A percentile compares a stretch with the other conserved stretches of the same genome.
phyloP scores from a whole-genome alignment of 176 grass and related monocot genomes.

The Musa troglodytarum region DNA sequence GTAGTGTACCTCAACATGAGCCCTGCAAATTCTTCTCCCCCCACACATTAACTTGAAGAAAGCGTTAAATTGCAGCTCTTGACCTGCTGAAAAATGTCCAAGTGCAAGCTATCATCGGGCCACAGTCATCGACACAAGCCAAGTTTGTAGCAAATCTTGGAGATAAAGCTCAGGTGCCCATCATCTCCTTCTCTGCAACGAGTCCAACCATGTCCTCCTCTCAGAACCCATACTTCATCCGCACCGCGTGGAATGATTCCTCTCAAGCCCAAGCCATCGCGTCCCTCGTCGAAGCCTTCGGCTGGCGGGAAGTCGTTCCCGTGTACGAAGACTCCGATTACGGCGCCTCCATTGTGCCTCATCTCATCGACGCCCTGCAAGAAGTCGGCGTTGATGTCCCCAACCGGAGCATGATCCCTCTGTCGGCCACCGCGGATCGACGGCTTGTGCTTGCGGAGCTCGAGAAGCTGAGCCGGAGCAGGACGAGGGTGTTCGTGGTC shows the following conservation, averaged over 20 bases:
- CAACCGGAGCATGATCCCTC: constrained; percentile 36
- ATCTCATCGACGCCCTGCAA: constrained; percentile 52
- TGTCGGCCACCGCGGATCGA: constrained; percentile 20
- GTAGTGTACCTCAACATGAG: constrained; percentile 14
- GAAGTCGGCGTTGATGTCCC: constrained; percentile 27
- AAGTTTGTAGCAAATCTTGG: constrained; percentile 62
- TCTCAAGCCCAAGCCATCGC: constrained; percentile 51
- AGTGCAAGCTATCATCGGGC: constrained; percentile 65
- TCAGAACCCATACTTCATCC: constrained; percentile 61
- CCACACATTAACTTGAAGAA: no score
- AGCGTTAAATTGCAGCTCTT: constrained; percentile 31
- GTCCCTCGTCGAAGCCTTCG: constrained; percentile 40
- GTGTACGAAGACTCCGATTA: constrained; percentile 41
- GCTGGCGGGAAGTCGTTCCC: constrained; percentile 57
- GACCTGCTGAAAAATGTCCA: constrained; percentile 68
- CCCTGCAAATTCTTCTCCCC: not conserved
- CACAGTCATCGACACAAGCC: constrained; percentile 44
- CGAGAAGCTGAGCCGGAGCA: constrained; percentile 27
- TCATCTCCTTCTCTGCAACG: constrained; percentile 60
- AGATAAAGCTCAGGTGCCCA: constrained; percentile 45
- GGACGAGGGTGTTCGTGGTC: constrained; percentile 62
- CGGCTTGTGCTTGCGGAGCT: constrained; percentile 26
- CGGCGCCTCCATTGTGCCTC: constrained; percentile 37
- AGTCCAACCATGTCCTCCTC: constrained; percentile 17
- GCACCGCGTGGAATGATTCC: constrained; percentile 59